Base-by-base conservation (phyloP, 306 rosid genomes). In the Glycine latifolia region DNA sequence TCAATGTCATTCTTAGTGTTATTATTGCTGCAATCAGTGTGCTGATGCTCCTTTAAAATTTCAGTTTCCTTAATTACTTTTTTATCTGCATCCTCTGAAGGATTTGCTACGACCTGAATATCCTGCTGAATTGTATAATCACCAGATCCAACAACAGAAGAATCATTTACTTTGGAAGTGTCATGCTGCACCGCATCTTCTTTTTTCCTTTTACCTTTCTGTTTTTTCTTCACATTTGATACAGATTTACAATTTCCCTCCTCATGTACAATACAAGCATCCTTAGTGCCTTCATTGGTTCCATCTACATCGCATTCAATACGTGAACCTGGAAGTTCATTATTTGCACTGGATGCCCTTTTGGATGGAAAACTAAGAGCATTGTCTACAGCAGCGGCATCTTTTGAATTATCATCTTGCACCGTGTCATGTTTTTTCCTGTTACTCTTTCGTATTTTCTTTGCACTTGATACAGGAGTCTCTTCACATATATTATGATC, bases 21-120 rank as follows among this genome's bases (percentile, higher is more conserved):
- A 39, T 71, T 79, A 46, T 67, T 43, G 16, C 47, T 81, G 77
- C 62, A 8, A 49, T 73, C 59, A 41, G 58, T 43, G 17, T 50
- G 79, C 63, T 5, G 73, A 76, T 48, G 76, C 76, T 87, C 82
- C 78, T 73, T 86, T 74, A 69, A 44, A 85, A 55, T 79, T 73
- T 85, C 89, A 78, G 72, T 75, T 83, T 53, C 82, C 76, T 85
- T 78, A 49, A 50, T 71, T 43, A 75, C 67, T 82, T 83, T 87
- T 71, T 80, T 81, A 70, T 10, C 48, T 43, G 70, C 86, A 60
- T 78, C 47, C 43, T 48, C 82, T 56, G 69, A 65, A 55, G 75
- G 81, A 50, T 61, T 79, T 60, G 82, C 80, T 46, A 54, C 71
- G 53, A 75, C 77, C 26, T 69, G 39, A 80, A 41, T 39, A 56